Base-by-base conservation (phyloP, 257 asterid species). In the Cynanchum wilfordii region DNA sequence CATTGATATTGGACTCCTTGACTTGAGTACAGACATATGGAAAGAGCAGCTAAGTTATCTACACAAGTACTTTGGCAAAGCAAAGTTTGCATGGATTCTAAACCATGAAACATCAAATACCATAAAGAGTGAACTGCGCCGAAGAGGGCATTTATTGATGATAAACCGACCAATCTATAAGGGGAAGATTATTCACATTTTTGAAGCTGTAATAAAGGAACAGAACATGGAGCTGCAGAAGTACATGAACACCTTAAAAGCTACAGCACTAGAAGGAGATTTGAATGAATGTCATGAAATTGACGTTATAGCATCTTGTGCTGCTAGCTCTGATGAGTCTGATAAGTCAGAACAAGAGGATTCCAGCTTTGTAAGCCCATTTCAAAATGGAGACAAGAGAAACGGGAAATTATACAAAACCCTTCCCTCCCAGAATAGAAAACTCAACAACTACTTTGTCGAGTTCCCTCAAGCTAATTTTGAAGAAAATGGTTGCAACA, bases 31-130 rank as follows among this genome's bases (percentile, higher is more conserved):
- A 47, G 81, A 68, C 50, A 83, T 86, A 74, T 93, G 98, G 98
- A 87, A 78, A 84, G 93, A 90, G 51, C 98, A 93, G 79, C 90
- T 93, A 56, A 79, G 78, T 63, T 88, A 86, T 72, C 90, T 93
- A 17, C 93, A 93, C 38, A 76, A 76, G 64, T 85, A 84, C 79
- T 60, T 76, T 20, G 80, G 82, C 38, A 78, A 80, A 74, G 90
- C 89, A 67, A 87, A 68, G 84, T 89, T 93, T 25, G 95, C 93
- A 4, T 93, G 97, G 97, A 83, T 90, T 65, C 75, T 93, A 54
- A 87, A 84, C 77, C 96, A 87, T 45, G 95, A 90, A 72, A 86
- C 91, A 66, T 76, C 93, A 55, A 86, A 77, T 51, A 68, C 80
- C 79, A 69, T 93, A 63, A 90, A 93, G 83, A 76, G 86, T 27